Percentiles rank a stretch among this genome's conserved stretches.
Conservation (phyloP, 441 rosid species). For the Corymbia calophylla region DNA sequence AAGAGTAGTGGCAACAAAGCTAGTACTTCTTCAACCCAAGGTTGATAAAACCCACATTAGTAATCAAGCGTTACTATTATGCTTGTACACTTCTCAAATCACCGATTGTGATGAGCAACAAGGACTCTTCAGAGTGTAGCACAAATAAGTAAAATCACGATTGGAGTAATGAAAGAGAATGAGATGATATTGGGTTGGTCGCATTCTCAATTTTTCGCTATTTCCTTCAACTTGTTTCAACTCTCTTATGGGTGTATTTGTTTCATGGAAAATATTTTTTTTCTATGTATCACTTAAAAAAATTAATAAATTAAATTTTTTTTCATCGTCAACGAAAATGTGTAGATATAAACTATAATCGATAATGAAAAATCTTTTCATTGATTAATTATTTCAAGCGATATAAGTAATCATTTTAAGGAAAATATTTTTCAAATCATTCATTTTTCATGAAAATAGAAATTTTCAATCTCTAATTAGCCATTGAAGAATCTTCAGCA, state of each 20-base stretch:
- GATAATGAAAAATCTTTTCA: no score
- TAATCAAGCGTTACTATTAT: background rate
- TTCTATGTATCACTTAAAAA: no score
- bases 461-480: background rate
- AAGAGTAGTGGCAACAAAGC: background rate
- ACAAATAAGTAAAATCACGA: background rate
- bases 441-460: no score
- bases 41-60: background rate
- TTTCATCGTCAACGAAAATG: no score
- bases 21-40: background rate
- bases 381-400: no score
- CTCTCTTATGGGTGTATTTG: background rate
- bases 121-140: background rate
- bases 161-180: background rate
- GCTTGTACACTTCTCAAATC: background rate
- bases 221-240: background rate
- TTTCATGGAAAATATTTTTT: fast-evolving
- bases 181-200: background rate
- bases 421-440: no score
- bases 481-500: background rate
- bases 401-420: no score
- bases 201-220: background rate
- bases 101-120: background rate
- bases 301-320: no score
- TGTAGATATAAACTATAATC: background rate